These are phyloP conservation scores for Helianthus tuberosus DNA, from an alignment of 129 eudicot genomes.

Conservation along the genomic window DNA sequence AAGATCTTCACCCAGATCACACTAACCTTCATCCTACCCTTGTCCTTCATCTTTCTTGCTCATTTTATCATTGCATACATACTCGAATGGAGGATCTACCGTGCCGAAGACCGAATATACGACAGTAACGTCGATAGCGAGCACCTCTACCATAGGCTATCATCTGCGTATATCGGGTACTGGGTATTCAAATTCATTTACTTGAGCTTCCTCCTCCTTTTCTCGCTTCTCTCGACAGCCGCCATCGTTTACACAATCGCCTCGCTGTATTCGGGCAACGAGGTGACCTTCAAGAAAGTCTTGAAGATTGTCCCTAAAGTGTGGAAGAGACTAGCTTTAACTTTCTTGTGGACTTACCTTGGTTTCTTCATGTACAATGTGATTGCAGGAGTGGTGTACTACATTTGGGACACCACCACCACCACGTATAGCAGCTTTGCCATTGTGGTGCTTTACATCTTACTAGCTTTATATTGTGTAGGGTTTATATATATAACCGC, in stretches of 20 bases:
- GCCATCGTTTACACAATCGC: slow-evolving; percentile 69
- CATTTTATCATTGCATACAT: slow-evolving; percentile 27
- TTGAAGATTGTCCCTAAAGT: slow-evolving; percentile 56
- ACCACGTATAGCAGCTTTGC: background rate
- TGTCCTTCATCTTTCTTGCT: slow-evolving; percentile 47
- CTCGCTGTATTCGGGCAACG: slow-evolving; percentile 29
- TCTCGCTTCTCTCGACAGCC: slow-evolving; percentile 65
- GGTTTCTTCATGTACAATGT: slow-evolving; percentile 53
- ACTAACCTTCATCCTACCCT: slow-evolving; percentile 57
- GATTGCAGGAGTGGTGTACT: background rate
- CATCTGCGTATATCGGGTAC: slow-evolving; percentile 28
- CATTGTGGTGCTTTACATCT: background rate
- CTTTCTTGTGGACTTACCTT: slow-evolving; percentile 54
- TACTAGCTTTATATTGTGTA: slow-evolving; percentile 1
- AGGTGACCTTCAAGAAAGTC: slow-evolving; percentile 43
- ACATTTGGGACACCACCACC: slow-evolving; percentile 9
- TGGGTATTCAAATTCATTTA: slow-evolving; percentile 41
- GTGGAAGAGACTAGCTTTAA: slow-evolving; percentile 61
- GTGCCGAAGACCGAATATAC: background rate
- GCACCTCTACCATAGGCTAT: slow-evolving; percentile 6
- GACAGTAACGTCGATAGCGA: slow-evolving; percentile 5
- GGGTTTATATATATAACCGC: slow-evolving; percentile 53
- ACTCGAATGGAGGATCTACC: slow-evolving; percentile 22
- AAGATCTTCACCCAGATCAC: slow-evolving; percentile 56
- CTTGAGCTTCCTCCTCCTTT: slow-evolving; percentile 44